These are phyloP conservation scores for Trichoderma sp. DNA, from an alignment of 2,329 filamentous ascomycete genomes.

Conservation along the genomic window DNA sequence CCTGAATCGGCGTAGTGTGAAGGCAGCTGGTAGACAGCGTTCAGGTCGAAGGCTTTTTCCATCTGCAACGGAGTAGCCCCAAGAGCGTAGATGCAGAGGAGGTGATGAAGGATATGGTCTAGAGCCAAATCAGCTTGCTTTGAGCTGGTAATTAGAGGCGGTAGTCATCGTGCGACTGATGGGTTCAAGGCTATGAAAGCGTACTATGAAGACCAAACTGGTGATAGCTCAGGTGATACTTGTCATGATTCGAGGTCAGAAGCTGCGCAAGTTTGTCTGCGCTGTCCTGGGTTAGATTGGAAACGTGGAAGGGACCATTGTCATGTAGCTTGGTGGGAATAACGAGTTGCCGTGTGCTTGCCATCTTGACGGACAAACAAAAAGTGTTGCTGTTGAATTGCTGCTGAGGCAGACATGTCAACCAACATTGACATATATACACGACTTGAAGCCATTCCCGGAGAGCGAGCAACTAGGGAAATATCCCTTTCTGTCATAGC, in stretches of 20 bases:
- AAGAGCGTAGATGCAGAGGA: background rate
- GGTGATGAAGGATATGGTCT: background rate
- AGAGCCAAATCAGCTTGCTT: background rate
- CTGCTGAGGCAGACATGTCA: too few species aligned
- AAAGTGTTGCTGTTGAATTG: too few species aligned
- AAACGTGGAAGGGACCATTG: too few species aligned
- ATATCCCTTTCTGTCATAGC: too few species aligned
- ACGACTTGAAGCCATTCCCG: too few species aligned
- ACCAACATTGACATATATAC: too few species aligned
- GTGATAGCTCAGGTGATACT: background rate
- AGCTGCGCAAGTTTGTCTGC: too few species aligned
- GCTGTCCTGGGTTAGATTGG: too few species aligned
- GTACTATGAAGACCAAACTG: background rate
- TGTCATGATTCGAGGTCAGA: background rate
- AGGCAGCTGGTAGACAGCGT: background rate
- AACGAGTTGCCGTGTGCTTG: too few species aligned
- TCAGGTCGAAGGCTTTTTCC: background rate
- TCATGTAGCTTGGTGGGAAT: too few species aligned
- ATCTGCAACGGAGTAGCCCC: background rate
- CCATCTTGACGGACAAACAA: too few species aligned
- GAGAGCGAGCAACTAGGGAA: too few species aligned
- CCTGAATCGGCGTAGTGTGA: background rate
- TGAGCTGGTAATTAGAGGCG: background rate
- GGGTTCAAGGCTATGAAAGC: background rate
- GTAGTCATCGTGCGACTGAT: background rate